Evolutionary conservation across 306 rosid genomes (phyloP), one percentile per base, ranked within the genome.

Genomic region (Styphnolobium japonicum): DNA sequence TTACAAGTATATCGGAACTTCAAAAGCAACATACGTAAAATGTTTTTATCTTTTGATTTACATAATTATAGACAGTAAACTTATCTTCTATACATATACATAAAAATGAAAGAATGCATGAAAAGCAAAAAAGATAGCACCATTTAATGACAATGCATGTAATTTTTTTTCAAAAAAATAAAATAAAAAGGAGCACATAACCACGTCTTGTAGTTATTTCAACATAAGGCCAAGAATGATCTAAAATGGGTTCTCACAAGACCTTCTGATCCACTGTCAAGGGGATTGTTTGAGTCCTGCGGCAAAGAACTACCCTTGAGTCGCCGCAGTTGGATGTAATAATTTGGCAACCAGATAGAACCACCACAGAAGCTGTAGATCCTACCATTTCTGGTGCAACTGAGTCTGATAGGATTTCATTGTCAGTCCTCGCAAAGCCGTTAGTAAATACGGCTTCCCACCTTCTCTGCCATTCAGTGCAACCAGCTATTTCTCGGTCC

Each of bases 241-340:
- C 37, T 16, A 33, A 76, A 48, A 48, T 45, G 66, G 75, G 48
- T 46, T 57, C 7, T 40, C 10, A 48, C 46, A 45, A 65, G 82
- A 93, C 95, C 98, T 93, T 93, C 76, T 93, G 98, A 88, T 93
- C 98, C 73, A 91, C 92, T 15, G 97, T 91, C 73, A 93, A 76
- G 33, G 98, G 92, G 75, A 93, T 85, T 55, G 95, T 85, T 73
- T 90, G 87, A 62, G 91, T 90, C 86, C 87, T 87, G 34, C 94
- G 93, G 85, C 81, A 90, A 74, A 93, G 93, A 83, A 91, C 77
- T 0, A 91, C 93, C 88, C 98, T 88, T 39, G 98, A 93, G 75
- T 93, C 97, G 4, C 98, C 98, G 45, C 98, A 93, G 78, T 93
- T 93, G 18, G 98, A 93, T 55, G 86, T 82, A 68, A 93, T 93